Conservation (phyloP, 2,329 filamentous ascomycete species). For the Harringtonia aguacate region DNA sequence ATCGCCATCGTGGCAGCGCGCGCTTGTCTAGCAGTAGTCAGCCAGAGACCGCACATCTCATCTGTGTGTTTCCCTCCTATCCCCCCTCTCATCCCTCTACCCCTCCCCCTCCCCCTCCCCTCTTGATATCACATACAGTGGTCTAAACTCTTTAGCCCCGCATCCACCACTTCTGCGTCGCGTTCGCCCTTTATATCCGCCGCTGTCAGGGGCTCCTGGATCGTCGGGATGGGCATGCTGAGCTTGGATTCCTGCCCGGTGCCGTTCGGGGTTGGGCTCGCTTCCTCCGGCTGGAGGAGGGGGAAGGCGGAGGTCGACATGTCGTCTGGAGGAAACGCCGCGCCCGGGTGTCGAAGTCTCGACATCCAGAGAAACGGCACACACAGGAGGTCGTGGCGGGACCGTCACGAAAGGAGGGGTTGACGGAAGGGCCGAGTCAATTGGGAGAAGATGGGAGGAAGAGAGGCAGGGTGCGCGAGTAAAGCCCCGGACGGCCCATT, state of each 20-base stretch:
- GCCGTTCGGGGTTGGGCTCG: neutral
- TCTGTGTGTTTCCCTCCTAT: no score
- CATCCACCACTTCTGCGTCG: slow-evolving; percentile 35
- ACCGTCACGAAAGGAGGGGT: neutral
- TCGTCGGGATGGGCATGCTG: slow-evolving; percentile 35
- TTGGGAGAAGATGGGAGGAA: no score
- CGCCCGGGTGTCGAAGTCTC: neutral
- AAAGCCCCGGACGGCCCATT: no score
- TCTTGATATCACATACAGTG: slow-evolving; percentile 56
- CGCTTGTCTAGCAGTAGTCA: slow-evolving; percentile 56
- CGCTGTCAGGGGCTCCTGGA: slow-evolving; percentile 8
- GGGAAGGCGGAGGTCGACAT: neutral
- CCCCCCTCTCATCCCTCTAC: no score
- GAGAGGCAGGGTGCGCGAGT: no score
- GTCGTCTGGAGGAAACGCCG: neutral
- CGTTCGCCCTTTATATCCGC: slow-evolving; percentile 13
- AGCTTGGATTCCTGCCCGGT: no score
- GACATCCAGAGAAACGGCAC: neutral
- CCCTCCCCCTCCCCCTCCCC: neutral
- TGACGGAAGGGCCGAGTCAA: neutral
- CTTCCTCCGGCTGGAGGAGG: neutral
- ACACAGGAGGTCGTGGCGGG: no score
- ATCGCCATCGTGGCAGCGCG: slow-evolving; percentile 80
- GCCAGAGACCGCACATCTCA: no score
- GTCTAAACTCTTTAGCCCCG: slow-evolving; percentile 69